phyloP scores from a whole-genome alignment of 129 eudicot species.

The Centella asiatica region DNA sequence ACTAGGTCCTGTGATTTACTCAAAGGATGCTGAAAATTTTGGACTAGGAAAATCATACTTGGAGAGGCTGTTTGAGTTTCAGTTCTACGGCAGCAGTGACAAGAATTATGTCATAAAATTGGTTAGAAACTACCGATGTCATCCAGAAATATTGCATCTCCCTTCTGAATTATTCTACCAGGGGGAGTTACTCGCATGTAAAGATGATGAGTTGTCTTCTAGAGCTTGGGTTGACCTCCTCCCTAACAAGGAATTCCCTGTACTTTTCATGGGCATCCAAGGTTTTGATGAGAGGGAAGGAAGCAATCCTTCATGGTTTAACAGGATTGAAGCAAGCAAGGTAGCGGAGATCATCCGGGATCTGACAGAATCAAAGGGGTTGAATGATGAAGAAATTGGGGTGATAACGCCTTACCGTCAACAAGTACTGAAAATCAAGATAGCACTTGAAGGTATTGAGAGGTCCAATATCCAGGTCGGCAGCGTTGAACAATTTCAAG shows the following conservation, averaged over 20 bases:
- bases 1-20: conserved; percentile 79
- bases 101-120: conserved; percentile 53
- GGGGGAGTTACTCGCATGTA: conserved; percentile 57
- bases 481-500: conserved; percentile 87
- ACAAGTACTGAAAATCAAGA: conserved; percentile 63
- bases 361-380: conserved; percentile 37
- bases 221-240: conserved; percentile 40
- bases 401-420: conserved; percentile 85
- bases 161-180: conserved; percentile 69
- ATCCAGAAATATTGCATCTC: conserved; percentile 49
- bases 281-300: conserved; percentile 95
- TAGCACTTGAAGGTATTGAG: conserved; percentile 52
- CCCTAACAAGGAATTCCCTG: conserved; percentile 63
- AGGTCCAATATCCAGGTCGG: conserved; percentile 59
- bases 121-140: conserved; percentile 67
- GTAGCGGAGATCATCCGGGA: conserved; percentile 48
- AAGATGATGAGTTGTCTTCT: conserved; percentile 35
- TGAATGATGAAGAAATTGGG: conserved; percentile 52
- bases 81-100: conserved; percentile 36
- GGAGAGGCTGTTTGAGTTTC: conserved; percentile 66
- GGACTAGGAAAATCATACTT: conserved; percentile 69
- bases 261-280: conserved; percentile 70
- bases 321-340: conserved; percentile 85
- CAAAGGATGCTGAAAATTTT: conserved; percentile 49
- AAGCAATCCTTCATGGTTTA: conserved; percentile 93